These are phyloP conservation scores for Orbilia quercus DNA, from an alignment of 2,329 filamentous ascomycete genomes.

Conservation along the genomic window DNA sequence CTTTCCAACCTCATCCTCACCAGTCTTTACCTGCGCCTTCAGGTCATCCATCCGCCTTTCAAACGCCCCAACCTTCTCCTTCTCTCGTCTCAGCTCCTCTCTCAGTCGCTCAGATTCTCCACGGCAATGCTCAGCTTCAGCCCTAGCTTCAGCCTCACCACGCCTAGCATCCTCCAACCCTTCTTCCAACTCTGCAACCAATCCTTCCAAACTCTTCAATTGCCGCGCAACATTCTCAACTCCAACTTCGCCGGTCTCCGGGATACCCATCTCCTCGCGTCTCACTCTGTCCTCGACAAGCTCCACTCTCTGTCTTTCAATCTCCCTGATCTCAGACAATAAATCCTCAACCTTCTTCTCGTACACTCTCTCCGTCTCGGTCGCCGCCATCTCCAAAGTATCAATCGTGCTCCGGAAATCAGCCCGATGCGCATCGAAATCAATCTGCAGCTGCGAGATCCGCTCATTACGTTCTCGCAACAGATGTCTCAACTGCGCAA, in stretches of 20 bases:
- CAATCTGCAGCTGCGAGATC: slow-evolving; percentile 88
- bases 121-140: slow-evolving; percentile 92
- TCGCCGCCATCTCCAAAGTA: slow-evolving; percentile 92
- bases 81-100: slow-evolving; percentile 85
- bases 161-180: slow-evolving; percentile 92
- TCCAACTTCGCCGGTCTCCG: slow-evolving; percentile 48
- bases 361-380: slow-evolving; percentile 95
- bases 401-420: slow-evolving; percentile 98
- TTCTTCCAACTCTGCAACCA: slow-evolving; percentile 96
- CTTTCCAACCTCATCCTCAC: slow-evolving; percentile 76
- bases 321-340: slow-evolving; percentile 81
- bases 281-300: slow-evolving; percentile 39
- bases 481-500: slow-evolving; percentile 78
- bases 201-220: slow-evolving; percentile 92
- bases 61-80: slow-evolving; percentile 79
- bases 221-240: slow-evolving; percentile 91
- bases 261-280: slow-evolving; percentile 28
- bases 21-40: slow-evolving; percentile 60
- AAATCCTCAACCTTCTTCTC: slow-evolving; percentile 91
- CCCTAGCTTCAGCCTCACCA: slow-evolving; percentile 93
- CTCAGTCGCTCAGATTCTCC: slow-evolving; percentile 93
- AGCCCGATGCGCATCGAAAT: slow-evolving; percentile 93
- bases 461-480: slow-evolving; percentile 96
- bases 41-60: slow-evolving; percentile 63
- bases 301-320: slow-evolving; percentile 84